These are phyloP conservation scores for Aspergillus tanneri DNA, from an alignment of 2,329 filamentous ascomycete species.

Conservation along the genomic window DNA sequence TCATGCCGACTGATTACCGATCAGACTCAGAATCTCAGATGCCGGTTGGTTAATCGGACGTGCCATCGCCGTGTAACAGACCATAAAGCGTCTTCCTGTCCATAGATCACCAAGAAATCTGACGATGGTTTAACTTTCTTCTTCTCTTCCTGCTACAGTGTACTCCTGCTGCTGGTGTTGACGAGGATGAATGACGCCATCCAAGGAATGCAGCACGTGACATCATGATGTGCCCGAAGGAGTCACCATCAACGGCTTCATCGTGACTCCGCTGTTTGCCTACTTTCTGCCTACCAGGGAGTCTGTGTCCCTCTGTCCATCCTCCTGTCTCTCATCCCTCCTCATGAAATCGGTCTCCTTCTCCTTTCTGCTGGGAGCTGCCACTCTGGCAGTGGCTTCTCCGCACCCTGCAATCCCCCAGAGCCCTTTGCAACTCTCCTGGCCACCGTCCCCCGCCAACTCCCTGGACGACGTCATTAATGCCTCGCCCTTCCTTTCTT, in stretches of 20 bases:
- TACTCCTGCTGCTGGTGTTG: no score
- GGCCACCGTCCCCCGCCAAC: neutral
- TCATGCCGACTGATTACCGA: no score
- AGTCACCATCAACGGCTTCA: neutral
- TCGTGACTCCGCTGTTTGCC: neutral
- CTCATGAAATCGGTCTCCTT: constrained; percentile 12
- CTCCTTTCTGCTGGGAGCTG: constrained; percentile 21
- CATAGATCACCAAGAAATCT: no score
- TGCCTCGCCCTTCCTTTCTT: constrained; percentile 59
- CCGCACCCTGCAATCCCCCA: constrained; percentile 30
- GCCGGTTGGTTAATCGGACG: no score
- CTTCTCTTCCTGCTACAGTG: no score
- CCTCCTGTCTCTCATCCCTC: neutral
- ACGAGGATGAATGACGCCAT: constrained; percentile 1
- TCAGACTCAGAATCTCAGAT: no score
- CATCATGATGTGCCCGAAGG: neutral
- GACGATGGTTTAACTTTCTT: no score
- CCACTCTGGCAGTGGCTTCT: constrained; percentile 24
- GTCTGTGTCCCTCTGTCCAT: neutral
- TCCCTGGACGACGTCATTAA: constrained; percentile 39
- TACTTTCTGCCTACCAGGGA: neutral
- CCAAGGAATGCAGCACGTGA: neutral
- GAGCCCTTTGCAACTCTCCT: constrained; percentile 11
- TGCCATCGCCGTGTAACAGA: no score
- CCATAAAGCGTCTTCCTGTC: no score